These are phyloP conservation scores for Aegilops sharonensis DNA, from an alignment of 176 grass and related monocot species.

Conservation along the genomic window DNA sequence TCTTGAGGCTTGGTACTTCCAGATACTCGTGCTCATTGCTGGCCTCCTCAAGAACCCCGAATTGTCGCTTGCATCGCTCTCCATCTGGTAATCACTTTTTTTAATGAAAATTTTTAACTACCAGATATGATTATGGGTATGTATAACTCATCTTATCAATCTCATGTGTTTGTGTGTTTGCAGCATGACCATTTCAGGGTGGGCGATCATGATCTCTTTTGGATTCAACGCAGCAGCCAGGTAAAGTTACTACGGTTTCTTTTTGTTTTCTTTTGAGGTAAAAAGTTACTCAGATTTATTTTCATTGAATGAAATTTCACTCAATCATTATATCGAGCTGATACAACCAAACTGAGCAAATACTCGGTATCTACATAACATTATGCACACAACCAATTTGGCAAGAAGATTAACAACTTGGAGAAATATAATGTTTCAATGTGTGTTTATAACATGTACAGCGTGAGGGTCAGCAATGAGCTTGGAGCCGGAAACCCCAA, in stretches of 20 bases:
- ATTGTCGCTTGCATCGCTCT: constrained; percentile 44
- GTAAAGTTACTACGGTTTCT: constrained; percentile 13
- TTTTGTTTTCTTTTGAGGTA: no score
- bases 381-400: background rate
- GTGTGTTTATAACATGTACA: background rate
- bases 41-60: constrained; percentile 43
- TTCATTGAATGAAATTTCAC: no score
- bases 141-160: background rate
- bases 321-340: no score
- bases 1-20: constrained; percentile 51
- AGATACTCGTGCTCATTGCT: constrained; percentile 49
- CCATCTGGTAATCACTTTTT: constrained; percentile 41
- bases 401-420: background rate
- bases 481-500: constrained; percentile 36
- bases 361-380: no score
- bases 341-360: no score
- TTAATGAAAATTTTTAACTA: no score
- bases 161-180: background rate
- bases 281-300: background rate
- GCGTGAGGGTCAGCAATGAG: constrained; percentile 37
- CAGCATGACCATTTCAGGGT: constrained; percentile 78
- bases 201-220: constrained; percentile 78
- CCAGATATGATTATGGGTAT: background rate
- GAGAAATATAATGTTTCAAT: background rate
- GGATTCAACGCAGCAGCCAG: constrained; percentile 91